A percentile compares a stretch with the other conserved stretches of the same genome.
Conservation (phyloP, 2,329 filamentous ascomycete genomes). For the Aspergillus ibericus region DNA sequence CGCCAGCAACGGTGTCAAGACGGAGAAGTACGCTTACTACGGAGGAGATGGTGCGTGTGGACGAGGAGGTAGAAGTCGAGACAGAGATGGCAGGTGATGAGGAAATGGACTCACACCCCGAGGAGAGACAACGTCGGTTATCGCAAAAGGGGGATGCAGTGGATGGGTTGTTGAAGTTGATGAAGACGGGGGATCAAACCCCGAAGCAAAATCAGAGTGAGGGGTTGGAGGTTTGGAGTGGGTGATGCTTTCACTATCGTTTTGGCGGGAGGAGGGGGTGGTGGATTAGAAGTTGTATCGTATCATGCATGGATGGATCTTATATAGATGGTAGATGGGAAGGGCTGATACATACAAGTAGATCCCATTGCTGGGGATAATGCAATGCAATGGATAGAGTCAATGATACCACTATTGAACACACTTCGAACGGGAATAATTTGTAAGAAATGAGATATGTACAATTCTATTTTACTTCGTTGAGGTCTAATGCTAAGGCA, state of each 20-base stretch:
- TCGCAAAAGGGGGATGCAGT: constrained; percentile 39
- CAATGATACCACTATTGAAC: constrained; percentile 1
- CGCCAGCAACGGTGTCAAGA: constrained; percentile 31
- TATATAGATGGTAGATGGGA: too few relatives aligned
- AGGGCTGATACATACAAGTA: not conserved
- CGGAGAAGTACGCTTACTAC: not conserved
- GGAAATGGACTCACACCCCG: not conserved
- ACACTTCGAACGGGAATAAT: too few relatives aligned
- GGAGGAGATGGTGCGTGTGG: not conserved
- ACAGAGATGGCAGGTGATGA: constrained; percentile 12
- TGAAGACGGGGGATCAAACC: constrained; percentile 32
- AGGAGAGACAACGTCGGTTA: constrained; percentile 1
- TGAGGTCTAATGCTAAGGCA: not conserved
- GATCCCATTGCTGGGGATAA: not conserved
- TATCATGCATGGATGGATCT: too few relatives aligned
- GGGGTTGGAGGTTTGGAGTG: constrained; percentile 24
- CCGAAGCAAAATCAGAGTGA: constrained; percentile 16
- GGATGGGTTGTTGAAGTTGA: constrained; percentile 42
- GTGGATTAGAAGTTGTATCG: too few relatives aligned
- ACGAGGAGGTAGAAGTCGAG: not conserved
- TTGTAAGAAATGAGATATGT: not conserved
- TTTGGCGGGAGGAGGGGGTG: not conserved
- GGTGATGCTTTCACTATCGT: constrained; percentile 7
- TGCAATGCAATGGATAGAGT: not conserved
- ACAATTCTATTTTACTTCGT: not conserved